Base-by-base conservation (phyloP, 495 filamentous ascomycete genomes). In the Bathelium albidoporum region DNA sequence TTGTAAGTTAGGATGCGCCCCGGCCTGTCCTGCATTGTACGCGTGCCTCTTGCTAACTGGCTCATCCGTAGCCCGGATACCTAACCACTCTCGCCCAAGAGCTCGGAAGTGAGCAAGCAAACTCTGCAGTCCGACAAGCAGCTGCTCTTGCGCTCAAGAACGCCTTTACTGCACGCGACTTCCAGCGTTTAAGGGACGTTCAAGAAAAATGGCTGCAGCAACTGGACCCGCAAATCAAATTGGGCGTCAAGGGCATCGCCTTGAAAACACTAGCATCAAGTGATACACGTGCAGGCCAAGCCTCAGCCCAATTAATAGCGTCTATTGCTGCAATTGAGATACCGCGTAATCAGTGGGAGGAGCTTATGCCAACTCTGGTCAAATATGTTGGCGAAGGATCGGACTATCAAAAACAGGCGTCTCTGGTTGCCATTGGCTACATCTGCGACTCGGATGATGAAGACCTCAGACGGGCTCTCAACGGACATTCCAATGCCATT, bases 131-230 rank as follows among this genome's bases (percentile, higher is more conserved):
- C 69, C 86, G 94, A 81, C 85, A 87, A 61, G 92, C 94, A 62
- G 94, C 94, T 63, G 94, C 91, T 88, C 84, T 98, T 68, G 91
- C 93, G 58, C 77, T 98, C 70, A 98, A 98, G 80, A 98, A 98
- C 80, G 85, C 94, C 69, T 95, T 98, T 76, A 88, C 88, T 59
- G 89, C 92, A 65, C 89, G 93, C 78, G 95, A 98, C 75, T 86
- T 85, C 71, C 78, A 86, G 68, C 88, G 89, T 69, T 84, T 96
- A 79, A 85, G 86, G 62, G 88, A 92, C 70, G 81, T 97, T 67
- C 94, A 97, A 76, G 79, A 82, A 65, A 89, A 92, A 88, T 98
- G 94, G 94, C 78, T 90, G 41, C 81, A 86, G 64, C 85, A 89
- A 75, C 87, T 93, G 43, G 85, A 87, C 70, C 79, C 81, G 62